phyloP scores from a whole-genome alignment of 208 protist genomes.

The Angomonas ambiguus region DNA sequence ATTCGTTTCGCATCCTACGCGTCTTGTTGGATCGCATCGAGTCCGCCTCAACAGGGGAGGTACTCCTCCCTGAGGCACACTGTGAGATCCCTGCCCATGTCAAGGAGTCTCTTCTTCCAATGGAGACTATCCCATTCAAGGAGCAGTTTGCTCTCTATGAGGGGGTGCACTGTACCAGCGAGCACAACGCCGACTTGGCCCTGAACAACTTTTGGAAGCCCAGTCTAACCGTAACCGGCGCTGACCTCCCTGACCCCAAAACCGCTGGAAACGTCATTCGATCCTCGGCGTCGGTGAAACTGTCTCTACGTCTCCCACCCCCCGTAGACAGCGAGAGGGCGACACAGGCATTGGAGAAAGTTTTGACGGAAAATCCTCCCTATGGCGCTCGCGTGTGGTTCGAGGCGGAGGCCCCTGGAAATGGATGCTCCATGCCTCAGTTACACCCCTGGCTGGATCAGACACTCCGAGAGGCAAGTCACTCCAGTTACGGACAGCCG shows the following conservation, averaged over 20 bases:
- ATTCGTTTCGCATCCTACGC: conserved; percentile 91
- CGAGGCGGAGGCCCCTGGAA: conserved; percentile 35
- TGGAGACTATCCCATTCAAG: conserved; percentile 51
- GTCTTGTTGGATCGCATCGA: conserved; percentile 88
- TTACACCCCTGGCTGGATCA: conserved; percentile 71
- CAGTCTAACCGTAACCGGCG: conserved; percentile 85
- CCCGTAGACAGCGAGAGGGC: conserved; percentile 47
- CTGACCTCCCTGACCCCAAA: conserved; percentile 73
- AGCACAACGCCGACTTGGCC: conserved; percentile 70
- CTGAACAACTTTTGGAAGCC: conserved; percentile 92
- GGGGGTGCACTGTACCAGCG: conserved; percentile 28
- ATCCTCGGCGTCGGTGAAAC: conserved; percentile 78
- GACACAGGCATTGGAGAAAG: conserved; percentile 40
- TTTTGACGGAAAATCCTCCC: conserved; percentile 84
- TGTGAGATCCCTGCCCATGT: conserved; percentile 84
- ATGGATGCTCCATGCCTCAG: conserved; percentile 83
- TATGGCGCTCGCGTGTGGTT: conserved; percentile 91
- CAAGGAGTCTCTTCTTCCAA: conserved; percentile 37
- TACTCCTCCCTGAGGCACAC: conserved; percentile 79
- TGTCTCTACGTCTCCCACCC: conserved; percentile 93
- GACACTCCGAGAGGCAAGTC: conserved; percentile 73
- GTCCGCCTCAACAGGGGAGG: conserved; percentile 85
- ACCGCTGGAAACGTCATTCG: conserved; percentile 94
- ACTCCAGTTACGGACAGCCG: conserved; percentile 68
- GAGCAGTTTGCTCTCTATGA: conserved; percentile 42